phyloP scores from a whole-genome alignment of 2,329 filamentous ascomycete species.

The Trichoderma atroviride region DNA sequence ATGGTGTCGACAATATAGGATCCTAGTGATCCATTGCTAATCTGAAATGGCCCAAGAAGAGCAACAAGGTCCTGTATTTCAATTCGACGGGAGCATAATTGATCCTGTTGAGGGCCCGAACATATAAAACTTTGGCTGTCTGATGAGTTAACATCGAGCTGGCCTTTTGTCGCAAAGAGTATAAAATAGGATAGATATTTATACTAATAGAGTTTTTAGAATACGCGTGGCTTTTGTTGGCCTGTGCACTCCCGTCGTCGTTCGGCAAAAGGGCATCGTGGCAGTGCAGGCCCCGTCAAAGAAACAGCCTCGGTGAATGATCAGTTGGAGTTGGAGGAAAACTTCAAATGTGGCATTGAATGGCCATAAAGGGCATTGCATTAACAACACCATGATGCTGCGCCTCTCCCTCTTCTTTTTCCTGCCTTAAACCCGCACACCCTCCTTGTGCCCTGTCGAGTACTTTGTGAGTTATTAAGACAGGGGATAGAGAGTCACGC shows the following conservation, averaged over 20 bases:
- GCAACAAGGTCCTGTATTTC: neutral
- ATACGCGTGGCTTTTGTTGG: neutral
- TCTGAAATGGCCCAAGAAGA: neutral
- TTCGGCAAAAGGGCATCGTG: neutral
- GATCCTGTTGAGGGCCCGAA: neutral
- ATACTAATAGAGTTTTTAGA: neutral
- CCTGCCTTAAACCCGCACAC: slow-evolving; percentile 64
- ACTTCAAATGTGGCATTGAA: neutral
- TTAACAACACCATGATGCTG: neutral
- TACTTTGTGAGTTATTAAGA: slow-evolving; percentile 69
- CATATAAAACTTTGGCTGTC: neutral
- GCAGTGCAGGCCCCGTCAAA: neutral
- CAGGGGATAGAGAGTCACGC: slow-evolving; percentile 73
- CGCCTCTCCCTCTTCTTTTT: neutral
- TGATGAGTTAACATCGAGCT: neutral
- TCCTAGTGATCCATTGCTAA: neutral
- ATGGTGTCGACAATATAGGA: neutral
- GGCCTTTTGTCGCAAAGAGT: too few species aligned
- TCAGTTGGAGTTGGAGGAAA: neutral
- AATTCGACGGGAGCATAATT: neutral
- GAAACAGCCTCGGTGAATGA: neutral
- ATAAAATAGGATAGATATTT: neutral
- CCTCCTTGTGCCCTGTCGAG: slow-evolving; percentile 86
- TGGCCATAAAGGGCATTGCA: neutral
- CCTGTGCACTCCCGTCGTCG: neutral